Conservation (phyloP, 2,329 filamentous ascomycete genomes). For the Sporothrix humicola region DNA sequence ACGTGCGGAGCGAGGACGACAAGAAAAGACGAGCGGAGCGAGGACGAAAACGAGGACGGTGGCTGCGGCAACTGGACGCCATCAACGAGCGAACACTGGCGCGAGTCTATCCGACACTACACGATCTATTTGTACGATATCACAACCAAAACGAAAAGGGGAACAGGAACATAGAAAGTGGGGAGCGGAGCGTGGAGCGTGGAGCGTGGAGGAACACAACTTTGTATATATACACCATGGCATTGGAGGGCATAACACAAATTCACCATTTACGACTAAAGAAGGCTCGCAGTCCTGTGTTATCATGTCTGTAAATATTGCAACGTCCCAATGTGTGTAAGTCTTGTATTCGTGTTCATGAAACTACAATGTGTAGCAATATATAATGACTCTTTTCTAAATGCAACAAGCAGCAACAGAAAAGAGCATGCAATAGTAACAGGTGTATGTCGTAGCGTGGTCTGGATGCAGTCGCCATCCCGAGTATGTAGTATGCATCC, state of each 20-base stretch:
- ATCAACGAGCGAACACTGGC: not conserved
- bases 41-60: not conserved
- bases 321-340: not conserved
- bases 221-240: slow-evolving; percentile 24
- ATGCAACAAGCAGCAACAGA: not conserved
- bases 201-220: not conserved
- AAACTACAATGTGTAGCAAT: not conserved
- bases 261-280: slow-evolving; percentile 15
- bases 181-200: not conserved
- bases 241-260: not conserved
- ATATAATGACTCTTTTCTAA: slow-evolving; percentile 18
- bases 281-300: no score
- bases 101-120: not conserved
- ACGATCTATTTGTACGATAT: slow-evolving; percentile 17
- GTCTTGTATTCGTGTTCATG: slow-evolving; percentile 20
- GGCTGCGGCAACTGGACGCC: not conserved
- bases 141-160: not conserved
- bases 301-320: not conserved
- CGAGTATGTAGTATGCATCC: not conserved
- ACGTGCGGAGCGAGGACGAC: not conserved
- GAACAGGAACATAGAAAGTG: not conserved
- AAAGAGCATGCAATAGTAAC: slow-evolving; percentile 14
- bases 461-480: no score
- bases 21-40: not conserved
- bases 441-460: not conserved